Evolutionary conservation across 768 basidiomycete species (phyloP).

Genomic region (Coprinellus micaceus): DNA sequence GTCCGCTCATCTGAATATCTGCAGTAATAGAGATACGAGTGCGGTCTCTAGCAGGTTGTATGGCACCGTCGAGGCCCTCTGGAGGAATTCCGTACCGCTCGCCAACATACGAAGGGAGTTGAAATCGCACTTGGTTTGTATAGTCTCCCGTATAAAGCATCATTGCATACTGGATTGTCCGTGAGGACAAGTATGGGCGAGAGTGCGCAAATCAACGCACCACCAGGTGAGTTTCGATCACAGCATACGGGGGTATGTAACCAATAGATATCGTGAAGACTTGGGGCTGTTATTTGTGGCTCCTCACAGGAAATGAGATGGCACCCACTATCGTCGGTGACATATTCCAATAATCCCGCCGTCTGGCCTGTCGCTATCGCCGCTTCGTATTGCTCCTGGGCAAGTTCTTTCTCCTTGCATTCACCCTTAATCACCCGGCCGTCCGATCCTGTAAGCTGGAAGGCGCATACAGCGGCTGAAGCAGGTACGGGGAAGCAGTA

Average conservation of each 20-base stretch:
- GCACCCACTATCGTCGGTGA: constrained; percentile 48
- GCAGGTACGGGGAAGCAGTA: constrained; percentile 62
- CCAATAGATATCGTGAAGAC: constrained; percentile 61
- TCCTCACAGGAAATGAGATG: not conserved
- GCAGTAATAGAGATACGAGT: constrained; percentile 39
- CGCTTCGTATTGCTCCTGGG: constrained; percentile 35
- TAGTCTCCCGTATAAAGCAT: constrained; percentile 49
- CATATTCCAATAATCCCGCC: constrained; percentile 46
- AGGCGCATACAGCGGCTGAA: constrained; percentile 50
- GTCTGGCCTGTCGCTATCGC: constrained; percentile 38
- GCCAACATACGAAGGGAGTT: constrained; percentile 48
- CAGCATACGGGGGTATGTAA: constrained; percentile 40
- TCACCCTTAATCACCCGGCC: constrained; percentile 41
- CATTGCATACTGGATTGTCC: constrained; percentile 45
- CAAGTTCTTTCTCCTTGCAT: constrained; percentile 45
- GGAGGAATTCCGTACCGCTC: constrained; percentile 50
- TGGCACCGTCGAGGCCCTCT: constrained; percentile 29
- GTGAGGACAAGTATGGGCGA: not conserved
- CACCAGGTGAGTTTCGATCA: constrained; percentile 38
- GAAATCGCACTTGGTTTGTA: constrained; percentile 47
- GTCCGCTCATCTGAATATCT: constrained; percentile 48
- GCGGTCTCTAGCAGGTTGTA: constrained; percentile 18
- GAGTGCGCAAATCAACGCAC: constrained; percentile 23
- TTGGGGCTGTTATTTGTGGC: constrained; percentile 17
- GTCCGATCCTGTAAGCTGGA: constrained; percentile 45